Base-by-base conservation (phyloP, 2,329 filamentous ascomycete species). In the Myotisia sp. region DNA sequence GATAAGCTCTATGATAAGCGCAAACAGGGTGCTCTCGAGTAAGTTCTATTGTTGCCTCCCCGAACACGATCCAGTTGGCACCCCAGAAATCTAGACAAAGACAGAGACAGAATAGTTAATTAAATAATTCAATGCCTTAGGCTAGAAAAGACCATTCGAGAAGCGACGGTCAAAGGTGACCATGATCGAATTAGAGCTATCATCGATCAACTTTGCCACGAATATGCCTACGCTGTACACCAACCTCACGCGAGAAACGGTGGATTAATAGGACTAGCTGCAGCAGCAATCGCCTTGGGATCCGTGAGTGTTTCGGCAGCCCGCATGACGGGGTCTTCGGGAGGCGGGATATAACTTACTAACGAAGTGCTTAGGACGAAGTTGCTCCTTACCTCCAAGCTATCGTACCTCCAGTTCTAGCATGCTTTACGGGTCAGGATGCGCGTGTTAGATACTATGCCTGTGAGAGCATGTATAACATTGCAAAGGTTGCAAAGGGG, bases 391-490 rank as follows among this genome's bases (percentile, higher is more conserved):
- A 95, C 55, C 70, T 98, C 33, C 78, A 85, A 52, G 79, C 86
- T 48, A 95, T 98, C 47, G 87, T 98, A 0, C 87, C 87, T 29
- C 92, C 92, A 3, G 90, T 98, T 4, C 70, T 98, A 29, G 90
- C 90, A 34, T 98, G 92, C 65, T 98, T 98, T 59, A 83, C 82
- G 38, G 92, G 98, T 48, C 90, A 95, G 64, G 90, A 98, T 78
- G 86, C 90, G 18, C 74, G 90, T 38, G 90, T 95, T 20, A 74
- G 90, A 44, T 98, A 98, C 58, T 98, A 98, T 61, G 90, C 90
- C 16, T 98, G 90, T 61, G 90, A 98, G 64, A 92, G 86, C 58
- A 98, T 98, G 90, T 98, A 98, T 63, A 98, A 98, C 59, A 98
- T 98, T 53, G 86, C 90, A 52, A 98, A 98, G 62, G 90, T 98